A percentile compares a stretch with the other conserved stretches of the same genome.
Conservation (phyloP, 2,329 filamentous ascomycete genomes). For the Fusarium sp. region DNA sequence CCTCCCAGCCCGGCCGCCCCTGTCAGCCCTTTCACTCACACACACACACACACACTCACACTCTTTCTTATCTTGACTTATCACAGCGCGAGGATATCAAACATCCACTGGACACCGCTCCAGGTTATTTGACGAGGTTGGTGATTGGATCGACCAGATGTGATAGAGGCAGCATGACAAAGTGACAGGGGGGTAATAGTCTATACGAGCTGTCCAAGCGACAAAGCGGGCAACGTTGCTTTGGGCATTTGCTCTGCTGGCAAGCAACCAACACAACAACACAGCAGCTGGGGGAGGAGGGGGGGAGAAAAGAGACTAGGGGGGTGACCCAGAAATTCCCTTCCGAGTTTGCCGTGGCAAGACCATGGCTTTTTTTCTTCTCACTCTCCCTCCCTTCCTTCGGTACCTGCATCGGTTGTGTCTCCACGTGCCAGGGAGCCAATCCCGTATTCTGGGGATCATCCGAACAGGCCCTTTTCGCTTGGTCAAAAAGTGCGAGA, state of each 20-base stretch:
- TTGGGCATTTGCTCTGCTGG: neutral
- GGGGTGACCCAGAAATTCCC: neutral
- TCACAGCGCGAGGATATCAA: neutral
- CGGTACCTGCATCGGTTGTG: neutral
- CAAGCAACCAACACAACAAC: neutral
- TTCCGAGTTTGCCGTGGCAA: slow-evolving; percentile 15
- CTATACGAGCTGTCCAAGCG: neutral
- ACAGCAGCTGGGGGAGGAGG: neutral
- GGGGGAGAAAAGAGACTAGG: neutral
- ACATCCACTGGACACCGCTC: neutral
- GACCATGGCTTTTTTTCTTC: neutral
- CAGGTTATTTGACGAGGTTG: neutral
- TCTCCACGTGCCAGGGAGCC: neutral
- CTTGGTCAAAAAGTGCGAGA: neutral
- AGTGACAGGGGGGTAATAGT: neutral
- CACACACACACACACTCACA: neutral
- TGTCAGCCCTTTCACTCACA: neutral
- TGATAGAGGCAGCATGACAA: neutral
- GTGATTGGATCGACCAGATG: neutral
- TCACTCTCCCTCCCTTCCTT: no score
- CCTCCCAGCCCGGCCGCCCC: neutral
- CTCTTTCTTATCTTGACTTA: neutral
- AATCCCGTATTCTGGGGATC: neutral
- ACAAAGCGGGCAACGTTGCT: neutral
- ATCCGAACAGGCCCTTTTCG: neutral